Percentiles rank a stretch among this genome's conserved stretches.
Evolutionary conservation across 805 yeast genomes (phyloP).

Genomic region (Candida sphagnicola): DNA sequence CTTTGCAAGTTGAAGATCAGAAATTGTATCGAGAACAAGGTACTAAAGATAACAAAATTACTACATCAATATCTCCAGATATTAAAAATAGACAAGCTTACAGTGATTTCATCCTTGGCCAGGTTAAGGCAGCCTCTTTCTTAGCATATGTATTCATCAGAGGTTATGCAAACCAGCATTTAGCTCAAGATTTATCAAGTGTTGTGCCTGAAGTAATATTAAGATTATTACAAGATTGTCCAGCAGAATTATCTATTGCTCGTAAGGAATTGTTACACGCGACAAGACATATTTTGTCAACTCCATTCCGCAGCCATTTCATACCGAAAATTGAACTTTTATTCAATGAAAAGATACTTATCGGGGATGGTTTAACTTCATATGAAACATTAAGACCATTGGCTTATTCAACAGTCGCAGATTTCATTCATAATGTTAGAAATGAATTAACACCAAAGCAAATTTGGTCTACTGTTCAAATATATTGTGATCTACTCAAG

Average conservation of each 20-base stretch:
- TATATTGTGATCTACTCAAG: slow-evolving; percentile 74
- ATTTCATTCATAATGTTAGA: slow-evolving; percentile 88
- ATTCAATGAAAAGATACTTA: slow-evolving; percentile 80
- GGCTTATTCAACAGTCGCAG: slow-evolving; percentile 95
- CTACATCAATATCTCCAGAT: slow-evolving; percentile 69
- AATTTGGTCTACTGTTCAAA: slow-evolving; percentile 80
- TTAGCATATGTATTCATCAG: slow-evolving; percentile 88
- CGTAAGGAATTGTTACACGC: slow-evolving; percentile 92
- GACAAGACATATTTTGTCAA: slow-evolving; percentile 88
- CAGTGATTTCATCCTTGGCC: slow-evolving; percentile 87
- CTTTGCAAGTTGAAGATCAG: slow-evolving; percentile 81
- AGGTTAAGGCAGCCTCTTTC: slow-evolving; percentile 94
- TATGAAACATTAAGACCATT: slow-evolving; percentile 86
- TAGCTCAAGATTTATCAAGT: slow-evolving; percentile 38
- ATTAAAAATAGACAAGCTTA: slow-evolving; percentile 74
- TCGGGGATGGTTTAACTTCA: slow-evolving; percentile 91
- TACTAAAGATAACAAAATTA: slow-evolving; percentile 54
- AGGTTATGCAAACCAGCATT: slow-evolving; percentile 66
- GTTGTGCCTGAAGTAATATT: slow-evolving; percentile 85
- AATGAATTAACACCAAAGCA: slow-evolving; percentile 77
- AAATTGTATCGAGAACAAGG: slow-evolving; percentile 37
- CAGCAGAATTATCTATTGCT: slow-evolving; percentile 86
- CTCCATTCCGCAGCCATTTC: slow-evolving; percentile 78
- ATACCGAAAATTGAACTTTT: slow-evolving; percentile 80
- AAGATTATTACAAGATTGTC: slow-evolving; percentile 89